phyloP scores from a whole-genome alignment of 2,329 filamentous ascomycete species.

The Lachnellula arida region DNA sequence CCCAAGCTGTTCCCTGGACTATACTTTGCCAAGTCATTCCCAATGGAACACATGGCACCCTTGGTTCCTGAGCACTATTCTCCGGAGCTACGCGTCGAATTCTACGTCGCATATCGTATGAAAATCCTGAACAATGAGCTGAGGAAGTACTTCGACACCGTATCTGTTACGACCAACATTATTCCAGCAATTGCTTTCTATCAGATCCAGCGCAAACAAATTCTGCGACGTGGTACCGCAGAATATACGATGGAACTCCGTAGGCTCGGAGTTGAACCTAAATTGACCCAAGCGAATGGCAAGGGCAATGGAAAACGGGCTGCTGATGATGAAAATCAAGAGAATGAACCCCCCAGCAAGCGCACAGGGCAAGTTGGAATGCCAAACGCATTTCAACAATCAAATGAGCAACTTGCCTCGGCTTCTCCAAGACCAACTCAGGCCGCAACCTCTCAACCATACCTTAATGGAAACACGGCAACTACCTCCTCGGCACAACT shows the following conservation, averaged over 20 bases:
- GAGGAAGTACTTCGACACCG: constrained; percentile 17
- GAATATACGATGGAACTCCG: not conserved
- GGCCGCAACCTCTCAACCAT: not conserved
- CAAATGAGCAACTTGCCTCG: not conserved
- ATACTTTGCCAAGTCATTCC: constrained; percentile 13
- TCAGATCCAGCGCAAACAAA: constrained; percentile 4
- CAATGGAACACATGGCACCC: constrained; percentile 19
- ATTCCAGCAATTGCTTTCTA: constrained; percentile 1
- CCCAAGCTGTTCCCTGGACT: constrained; percentile 9
- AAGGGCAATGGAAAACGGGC: constrained; percentile 16
- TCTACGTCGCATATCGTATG: constrained; percentile 27
- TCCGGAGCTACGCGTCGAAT: constrained; percentile 19
- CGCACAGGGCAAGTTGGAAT: constrained; percentile 11
- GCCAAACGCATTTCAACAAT: not conserved
- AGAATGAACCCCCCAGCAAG: constrained; percentile 25
- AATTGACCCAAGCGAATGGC: not conserved
- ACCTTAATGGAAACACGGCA: constrained; percentile 5
- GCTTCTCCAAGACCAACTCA: not conserved
- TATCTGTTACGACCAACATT: constrained; percentile 8
- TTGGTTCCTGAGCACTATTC: constrained; percentile 21
- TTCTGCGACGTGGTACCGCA: constrained; percentile 11
- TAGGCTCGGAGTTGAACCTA: not conserved
- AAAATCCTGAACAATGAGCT: constrained; percentile 27
- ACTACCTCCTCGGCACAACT: not conserved
- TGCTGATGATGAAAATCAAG: constrained; percentile 16